A percentile compares a stretch with the other conserved stretches of the same genome.
Evolutionary conservation across 2,329 filamentous ascomycete species (phyloP).

Genomic region (Lojkania enalia): DNA sequence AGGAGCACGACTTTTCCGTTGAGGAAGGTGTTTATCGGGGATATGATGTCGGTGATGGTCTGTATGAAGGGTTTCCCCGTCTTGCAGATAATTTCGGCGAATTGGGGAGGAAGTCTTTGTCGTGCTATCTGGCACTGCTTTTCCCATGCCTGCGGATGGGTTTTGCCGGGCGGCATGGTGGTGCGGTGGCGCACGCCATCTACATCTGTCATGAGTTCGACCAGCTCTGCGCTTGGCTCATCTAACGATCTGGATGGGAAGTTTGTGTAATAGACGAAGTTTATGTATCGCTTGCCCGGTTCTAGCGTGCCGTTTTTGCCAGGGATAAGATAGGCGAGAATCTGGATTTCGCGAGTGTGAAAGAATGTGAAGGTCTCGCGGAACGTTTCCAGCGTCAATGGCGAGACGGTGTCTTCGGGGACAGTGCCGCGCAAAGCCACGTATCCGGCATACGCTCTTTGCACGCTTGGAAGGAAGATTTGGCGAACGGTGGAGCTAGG

Average conservation of each 20-base stretch:
- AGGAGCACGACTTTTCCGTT: slow-evolving; percentile 50
- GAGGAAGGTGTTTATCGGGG: slow-evolving; percentile 43
- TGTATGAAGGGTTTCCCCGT: slow-evolving; percentile 52
- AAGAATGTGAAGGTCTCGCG: slow-evolving; percentile 48
- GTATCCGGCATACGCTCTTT: slow-evolving; percentile 38
- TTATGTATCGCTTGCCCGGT: slow-evolving; percentile 49
- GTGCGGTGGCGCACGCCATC: slow-evolving; percentile 46
- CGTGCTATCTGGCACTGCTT: slow-evolving; percentile 39
- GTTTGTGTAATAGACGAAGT: slow-evolving; percentile 55
- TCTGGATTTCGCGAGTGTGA: slow-evolving; percentile 42
- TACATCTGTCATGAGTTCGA: slow-evolving; percentile 51
- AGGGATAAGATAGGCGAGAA: slow-evolving; percentile 52
- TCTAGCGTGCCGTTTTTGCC: slow-evolving; percentile 46
- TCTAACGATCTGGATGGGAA: slow-evolving; percentile 29
- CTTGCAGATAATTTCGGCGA: slow-evolving; percentile 47
- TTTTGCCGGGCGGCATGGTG: slow-evolving; percentile 50
- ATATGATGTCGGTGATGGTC: slow-evolving; percentile 50
- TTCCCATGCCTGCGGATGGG: slow-evolving; percentile 45
- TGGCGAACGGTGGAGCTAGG: slow-evolving; percentile 35
- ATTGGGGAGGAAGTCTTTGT: slow-evolving; percentile 44
- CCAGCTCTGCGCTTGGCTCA: slow-evolving; percentile 45
- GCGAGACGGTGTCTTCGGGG: slow-evolving; percentile 26
- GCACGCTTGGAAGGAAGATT: slow-evolving; percentile 22
- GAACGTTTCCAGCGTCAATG: slow-evolving; percentile 32
- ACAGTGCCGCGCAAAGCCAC: slow-evolving; percentile 39